These are phyloP conservation scores for Rhizopogon rudus DNA, from an alignment of 768 basidiomycete genomes.

Conservation along the genomic window DNA sequence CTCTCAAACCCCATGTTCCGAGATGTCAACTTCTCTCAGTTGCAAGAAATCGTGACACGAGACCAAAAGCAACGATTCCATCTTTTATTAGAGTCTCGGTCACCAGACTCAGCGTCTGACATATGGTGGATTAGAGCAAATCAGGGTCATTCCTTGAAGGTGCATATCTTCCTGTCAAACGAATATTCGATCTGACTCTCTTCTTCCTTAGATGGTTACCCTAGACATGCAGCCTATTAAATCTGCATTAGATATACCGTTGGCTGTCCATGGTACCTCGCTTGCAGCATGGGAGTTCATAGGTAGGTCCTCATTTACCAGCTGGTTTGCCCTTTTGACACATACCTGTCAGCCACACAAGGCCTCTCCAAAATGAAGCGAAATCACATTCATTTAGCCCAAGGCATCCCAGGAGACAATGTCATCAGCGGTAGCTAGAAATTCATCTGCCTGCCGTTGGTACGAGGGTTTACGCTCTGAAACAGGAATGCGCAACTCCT, in stretches of 20 bases:
- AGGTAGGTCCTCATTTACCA: conserved; percentile 33
- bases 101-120: conserved; percentile 23
- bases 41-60: conserved; percentile 60
- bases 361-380: conserved; percentile 83
- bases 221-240: conserved; percentile 59
- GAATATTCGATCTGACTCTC: background rate
- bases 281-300: conserved; percentile 66
- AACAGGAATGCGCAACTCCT: conserved; percentile 76
- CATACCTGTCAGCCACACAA: conserved; percentile 41
- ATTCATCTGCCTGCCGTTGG: background rate
- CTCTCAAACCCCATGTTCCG: conserved; percentile 66
- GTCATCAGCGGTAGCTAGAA: conserved; percentile 69
- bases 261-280: conserved; percentile 83
- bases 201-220: conserved; percentile 49
- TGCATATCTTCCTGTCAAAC: conserved; percentile 20
- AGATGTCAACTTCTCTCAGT: conserved; percentile 43
- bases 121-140: conserved; percentile 89
- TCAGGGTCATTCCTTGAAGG: conserved; percentile 86
- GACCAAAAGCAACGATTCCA: conserved; percentile 68
- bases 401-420: conserved; percentile 59
- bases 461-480: background rate
- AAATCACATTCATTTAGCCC: conserved; percentile 92
- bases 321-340: background rate
- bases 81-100: conserved; percentile 46
- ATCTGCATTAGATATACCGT: conserved; percentile 58